A percentile compares a stretch with the other conserved stretches of the same genome.
Evolutionary conservation across 2,329 filamentous ascomycete genomes (phyloP).

Genomic region (Graphilbum ipis-grandicollis): DNA sequence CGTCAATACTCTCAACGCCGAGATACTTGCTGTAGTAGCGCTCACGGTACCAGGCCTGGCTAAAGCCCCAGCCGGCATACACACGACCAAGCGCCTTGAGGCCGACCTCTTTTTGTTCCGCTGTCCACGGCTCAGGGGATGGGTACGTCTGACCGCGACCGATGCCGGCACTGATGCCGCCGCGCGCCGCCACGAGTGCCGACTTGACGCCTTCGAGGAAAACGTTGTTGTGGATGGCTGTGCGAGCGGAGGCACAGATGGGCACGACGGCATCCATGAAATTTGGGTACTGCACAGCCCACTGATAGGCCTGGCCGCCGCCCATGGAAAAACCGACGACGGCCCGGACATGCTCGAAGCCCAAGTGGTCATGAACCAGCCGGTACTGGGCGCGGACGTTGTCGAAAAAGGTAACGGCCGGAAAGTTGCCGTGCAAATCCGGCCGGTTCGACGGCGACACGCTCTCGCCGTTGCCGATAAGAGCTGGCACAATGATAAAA

Average conservation of each 20-base stretch:
- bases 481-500: constrained; percentile 30
- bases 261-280: constrained; percentile 29
- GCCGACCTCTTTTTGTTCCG: constrained; percentile 10
- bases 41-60: constrained; percentile 59
- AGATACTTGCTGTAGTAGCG: constrained; percentile 43
- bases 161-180: constrained; percentile 28
- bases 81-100: constrained; percentile 56
- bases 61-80: constrained; percentile 70
- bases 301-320: constrained; percentile 33
- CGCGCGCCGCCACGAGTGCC: constrained; percentile 23
- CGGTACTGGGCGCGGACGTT: constrained; percentile 30
- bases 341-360: constrained; percentile 23
- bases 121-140: constrained; percentile 11
- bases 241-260: constrained; percentile 31
- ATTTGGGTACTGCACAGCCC: constrained; percentile 28
- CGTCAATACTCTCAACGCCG: constrained; percentile 50
- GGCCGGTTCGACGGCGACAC: constrained; percentile 29
- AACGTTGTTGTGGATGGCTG: constrained; percentile 31
- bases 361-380: constrained; percentile 21
- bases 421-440: constrained; percentile 19
- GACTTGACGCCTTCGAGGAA: constrained; percentile 35
- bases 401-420: constrained; percentile 28
- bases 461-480: constrained; percentile 34
- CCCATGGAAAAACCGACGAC: constrained; percentile 40
- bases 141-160: constrained; percentile 9